Conservation (phyloP, 805 yeast species). For the Yarrowia sp. region DNA sequence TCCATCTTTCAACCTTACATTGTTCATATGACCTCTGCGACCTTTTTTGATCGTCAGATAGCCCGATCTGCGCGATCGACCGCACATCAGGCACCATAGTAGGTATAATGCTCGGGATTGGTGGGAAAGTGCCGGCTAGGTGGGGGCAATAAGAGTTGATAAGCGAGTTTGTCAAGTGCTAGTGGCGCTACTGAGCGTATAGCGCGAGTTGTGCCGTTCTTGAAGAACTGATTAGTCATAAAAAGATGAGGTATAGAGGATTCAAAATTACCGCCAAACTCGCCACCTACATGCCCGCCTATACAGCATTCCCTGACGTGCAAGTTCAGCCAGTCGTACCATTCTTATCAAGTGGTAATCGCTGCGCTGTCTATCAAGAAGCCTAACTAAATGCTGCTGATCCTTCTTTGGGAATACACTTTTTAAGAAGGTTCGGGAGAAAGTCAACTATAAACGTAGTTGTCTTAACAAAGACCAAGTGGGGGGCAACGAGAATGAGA, state of each 20-base stretch:
- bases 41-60: neutral
- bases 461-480: neutral
- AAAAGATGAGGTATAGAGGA: no score
- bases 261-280: neutral
- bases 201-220: neutral
- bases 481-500: neutral
- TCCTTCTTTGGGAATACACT: neutral
- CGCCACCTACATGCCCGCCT: neutral
- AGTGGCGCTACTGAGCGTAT: neutral
- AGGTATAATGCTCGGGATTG: conserved; percentile 4
- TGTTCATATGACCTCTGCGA: conserved; percentile 5
- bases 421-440: neutral
- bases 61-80: neutral
- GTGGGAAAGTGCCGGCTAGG: conserved; percentile 9
- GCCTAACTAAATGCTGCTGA: neutral
- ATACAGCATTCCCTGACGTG: conserved; percentile 10
- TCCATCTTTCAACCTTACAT: neutral
- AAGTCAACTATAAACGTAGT: neutral
- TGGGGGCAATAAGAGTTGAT: neutral
- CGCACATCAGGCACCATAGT: conserved; percentile 16
- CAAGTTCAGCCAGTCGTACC: conserved; percentile 14
- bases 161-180: neutral
- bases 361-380: conserved; percentile 12
- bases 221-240: no score
- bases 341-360: conserved; percentile 22